Evolutionary conservation across 768 basidiomycete genomes (phyloP), one percentile per base, ranked within the genome.

Genomic region (Lactarius akahatsu): DNA sequence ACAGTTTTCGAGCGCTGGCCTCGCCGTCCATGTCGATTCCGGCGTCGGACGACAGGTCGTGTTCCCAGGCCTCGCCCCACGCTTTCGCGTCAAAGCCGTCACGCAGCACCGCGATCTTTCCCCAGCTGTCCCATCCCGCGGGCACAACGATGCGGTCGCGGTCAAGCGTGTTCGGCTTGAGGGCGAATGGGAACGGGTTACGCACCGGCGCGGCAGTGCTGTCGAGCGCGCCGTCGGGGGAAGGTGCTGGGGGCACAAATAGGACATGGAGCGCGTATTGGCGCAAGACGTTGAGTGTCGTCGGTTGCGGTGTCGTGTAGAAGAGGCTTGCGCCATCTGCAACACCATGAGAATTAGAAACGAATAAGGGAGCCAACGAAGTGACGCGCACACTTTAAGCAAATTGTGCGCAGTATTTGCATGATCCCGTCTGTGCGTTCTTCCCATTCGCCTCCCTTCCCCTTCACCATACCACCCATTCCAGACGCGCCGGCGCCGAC

Each of bases 111-210:
- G 83, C 80, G 64, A 98, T 96, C 80, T 98, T 98, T 0, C 96
- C 95, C 92, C 94, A 97, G 70, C 91, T 93, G 74, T 98, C 97
- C 97, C 97, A 99, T 1, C 97, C 97, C 2, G 93, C 85, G 1
- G 96, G 97, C 7, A 98, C 87, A 54, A 97, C 85, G 60, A 98
- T 89, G 15, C 86, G 88, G 73, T 98, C 96, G 38, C 97, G 87
- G 74, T 98, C 97, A 56, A 98, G 80, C 0, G 92, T 90, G 74
- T 98, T 98, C 1, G 97, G 90, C 70, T 91, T 89, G 63, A 92
- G 85, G 3, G 82, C 78, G 77, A 97, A 98, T 0, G 93, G 89
- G 78, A 98, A 97, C 1, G 88, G 85, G 72, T 92, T 92, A 45
- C 89, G 86, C 32, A 80, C 78, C 6, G 89, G 86, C 23, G 81